Base-by-base conservation (phyloP, 495 filamentous ascomycete species). In the Hyaloscypha finlandica region DNA sequence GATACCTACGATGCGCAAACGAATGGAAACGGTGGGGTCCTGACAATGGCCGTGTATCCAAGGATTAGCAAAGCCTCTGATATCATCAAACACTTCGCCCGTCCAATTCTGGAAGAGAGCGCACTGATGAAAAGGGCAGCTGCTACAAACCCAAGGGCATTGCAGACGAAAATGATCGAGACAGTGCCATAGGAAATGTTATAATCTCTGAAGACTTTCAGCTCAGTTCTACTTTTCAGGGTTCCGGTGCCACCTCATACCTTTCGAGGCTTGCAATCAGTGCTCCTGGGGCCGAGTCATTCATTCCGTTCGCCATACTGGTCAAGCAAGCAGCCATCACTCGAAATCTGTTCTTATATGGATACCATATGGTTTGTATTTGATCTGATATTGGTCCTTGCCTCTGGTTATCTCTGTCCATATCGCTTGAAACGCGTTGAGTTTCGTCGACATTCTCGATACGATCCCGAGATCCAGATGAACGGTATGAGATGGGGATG, bases 161-260 rank as follows among this genome's bases (percentile, higher is more conserved):
- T 91, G 58, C 86, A 81, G 22, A 96, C 83, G 79, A 93, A 95
- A 74, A 96, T 88, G 11, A 92, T 76, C 6, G 91, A 91, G 33
- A 93, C 87, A 25, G 90, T 73, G 9, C 88, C 86, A 65, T 93
- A 93, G 59, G 83, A 85, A 51, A 93, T 90, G 60, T 77, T 59
- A 73, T 93, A 94, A 63, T 90, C 66, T 16, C 80, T 81, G 64
- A 85, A 82, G n/a, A 20, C 42, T 31, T 54, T 32, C 4, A 61
- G 51, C 20, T 54, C 22, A 32, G 22, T 25, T 14, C 6, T 39
- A 32, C 19, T 25, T 14, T 8, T 39, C 51, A 12, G 35, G 53
- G 22, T 9, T 19, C 20, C 14, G 19, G 4, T 11, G n/a, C 1
- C 32, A n/a, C 14, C 14, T 69, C 77, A 67, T 74, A 81, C 81